Evolutionary conservation across 371 early-diverging fungal species (phyloP).

Genomic region (Lichtheimia hyalospora): DNA sequence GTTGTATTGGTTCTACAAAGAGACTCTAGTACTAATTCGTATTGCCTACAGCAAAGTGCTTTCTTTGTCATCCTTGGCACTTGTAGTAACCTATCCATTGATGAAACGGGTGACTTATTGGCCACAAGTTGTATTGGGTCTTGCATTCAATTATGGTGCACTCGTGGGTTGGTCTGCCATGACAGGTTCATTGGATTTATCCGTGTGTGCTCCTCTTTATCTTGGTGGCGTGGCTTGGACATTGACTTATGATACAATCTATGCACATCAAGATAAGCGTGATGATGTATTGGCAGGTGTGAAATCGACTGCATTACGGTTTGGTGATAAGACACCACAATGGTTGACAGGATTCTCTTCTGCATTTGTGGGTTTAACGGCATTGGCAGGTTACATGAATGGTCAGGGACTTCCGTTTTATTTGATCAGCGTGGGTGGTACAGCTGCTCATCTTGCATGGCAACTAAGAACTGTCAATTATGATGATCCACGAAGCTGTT

Average conservation of each 20-base stretch:
- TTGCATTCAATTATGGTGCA: constrained; percentile 96
- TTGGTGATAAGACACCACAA: constrained; percentile 74
- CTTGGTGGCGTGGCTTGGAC: constrained; percentile 91
- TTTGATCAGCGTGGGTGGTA: constrained; percentile 70
- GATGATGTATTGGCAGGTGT: constrained; percentile 88
- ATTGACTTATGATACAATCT: constrained; percentile 94
- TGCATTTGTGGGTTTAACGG: constrained; percentile 65
- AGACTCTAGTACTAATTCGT: not conserved
- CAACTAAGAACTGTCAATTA: constrained; percentile 77
- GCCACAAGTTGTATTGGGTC: constrained; percentile 90
- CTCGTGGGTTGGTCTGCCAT: constrained; percentile 94
- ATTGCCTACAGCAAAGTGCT: constrained; percentile 61
- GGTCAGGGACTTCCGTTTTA: constrained; percentile 77
- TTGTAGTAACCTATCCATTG: constrained; percentile 87
- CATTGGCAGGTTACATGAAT: constrained; percentile 78
- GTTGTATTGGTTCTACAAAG: not conserved
- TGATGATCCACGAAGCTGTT: constrained; percentile 64
- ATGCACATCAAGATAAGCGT: constrained; percentile 92
- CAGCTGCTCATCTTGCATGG: constrained; percentile 79
- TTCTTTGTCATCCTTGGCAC: constrained; percentile 79
- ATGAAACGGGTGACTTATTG: constrained; percentile 96
- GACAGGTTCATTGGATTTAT: constrained; percentile 67
- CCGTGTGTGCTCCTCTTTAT: constrained; percentile 83
- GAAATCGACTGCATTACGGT: constrained; percentile 89
- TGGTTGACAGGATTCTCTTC: constrained; percentile 77